Evolutionary conservation across 805 yeast genomes (phyloP), one percentile per base, ranked within the genome.

Genomic region (Maudiozyma turicensis): DNA sequence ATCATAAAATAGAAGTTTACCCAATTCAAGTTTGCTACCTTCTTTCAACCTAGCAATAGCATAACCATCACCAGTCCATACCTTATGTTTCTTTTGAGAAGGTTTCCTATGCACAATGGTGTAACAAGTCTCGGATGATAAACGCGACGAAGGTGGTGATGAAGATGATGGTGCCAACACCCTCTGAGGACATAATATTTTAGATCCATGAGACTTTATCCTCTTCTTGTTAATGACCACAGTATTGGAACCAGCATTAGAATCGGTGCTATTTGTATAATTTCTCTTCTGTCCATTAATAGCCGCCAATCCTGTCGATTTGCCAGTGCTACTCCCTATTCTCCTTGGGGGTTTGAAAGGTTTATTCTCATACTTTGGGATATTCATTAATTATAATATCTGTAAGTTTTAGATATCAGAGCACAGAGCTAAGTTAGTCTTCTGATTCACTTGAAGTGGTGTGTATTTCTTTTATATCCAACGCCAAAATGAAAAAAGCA

Each of bases 51-150:
- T 59, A 2, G 73, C 60, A 0, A 66, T 56, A 13, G 84, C 68
- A 34, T 68, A 65, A 0, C 96, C 98, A 67, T 93, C 98, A 2
- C 95, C 95, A 48, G 87, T 95, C 99, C 99, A 93, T 0, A 88
- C 81, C 62, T 90, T 90, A 64, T 89, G 81, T 71, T 91, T 88
- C 66, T 85, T 87, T 33, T 69, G 72, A 0, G 91, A 72, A 40
- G 73, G 72, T 63, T 87, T 88, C 34, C 99, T 70, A 75, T 83
- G 85, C 54, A 86, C 74, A 6, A 80, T 78, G 11, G 57, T 54
- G 44, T 61, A 67, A 35, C 15, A 47, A 13, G 43, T 29, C 33
- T 40, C 33, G 14, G 20, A 13, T 13, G 32, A n/a, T 38, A 38
- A 15, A 28, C 33, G 26, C 4, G 43, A 40, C 4, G 32, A 29